phyloP scores from a whole-genome alignment of 2,329 filamentous ascomycete species.

The Stagonosporopsis rhizophila region DNA sequence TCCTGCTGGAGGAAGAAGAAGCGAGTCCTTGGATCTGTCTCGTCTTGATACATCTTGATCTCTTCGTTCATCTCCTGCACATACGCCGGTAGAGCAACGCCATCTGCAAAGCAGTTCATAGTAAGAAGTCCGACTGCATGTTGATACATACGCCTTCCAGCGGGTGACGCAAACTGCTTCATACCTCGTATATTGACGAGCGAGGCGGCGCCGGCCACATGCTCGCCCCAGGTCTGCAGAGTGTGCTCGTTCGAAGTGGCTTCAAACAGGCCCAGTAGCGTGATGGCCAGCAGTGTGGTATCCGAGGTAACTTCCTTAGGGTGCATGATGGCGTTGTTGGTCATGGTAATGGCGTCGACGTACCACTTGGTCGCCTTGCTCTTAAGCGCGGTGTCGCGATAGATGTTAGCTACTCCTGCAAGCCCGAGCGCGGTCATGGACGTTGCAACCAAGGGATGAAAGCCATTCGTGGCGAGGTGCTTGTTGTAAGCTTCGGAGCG shows the following conservation, averaged over 20 bases:
- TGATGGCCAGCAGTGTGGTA: slow-evolving; percentile 42
- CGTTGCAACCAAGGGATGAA: slow-evolving; percentile 42
- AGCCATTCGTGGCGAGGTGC: slow-evolving; percentile 40
- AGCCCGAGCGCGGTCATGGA: slow-evolving; percentile 47
- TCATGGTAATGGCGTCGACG: slow-evolving; percentile 40
- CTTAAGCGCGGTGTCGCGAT: slow-evolving; percentile 34
- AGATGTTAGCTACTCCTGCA: slow-evolving; percentile 41
- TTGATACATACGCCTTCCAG: slow-evolving; percentile 43
- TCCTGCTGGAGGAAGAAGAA: slow-evolving; percentile 43
- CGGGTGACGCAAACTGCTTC: slow-evolving; percentile 36
- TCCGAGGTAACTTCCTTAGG: slow-evolving; percentile 39
- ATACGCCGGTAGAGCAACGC: slow-evolving; percentile 31
- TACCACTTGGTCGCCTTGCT: slow-evolving; percentile 42
- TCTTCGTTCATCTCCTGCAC: slow-evolving; percentile 37
- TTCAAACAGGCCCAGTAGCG: slow-evolving; percentile 45
- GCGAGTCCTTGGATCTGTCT: slow-evolving; percentile 30
- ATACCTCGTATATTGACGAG: slow-evolving; percentile 43
- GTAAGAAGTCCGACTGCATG: slow-evolving; percentile 38
- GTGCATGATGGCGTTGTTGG: slow-evolving; percentile 39
- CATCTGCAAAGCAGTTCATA: slow-evolving; percentile 40
- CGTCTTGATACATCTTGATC: slow-evolving; percentile 28
- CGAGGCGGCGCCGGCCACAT: slow-evolving; percentile 46
- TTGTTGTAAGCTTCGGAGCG: slow-evolving; percentile 31
- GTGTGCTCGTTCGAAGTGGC: slow-evolving; percentile 41
- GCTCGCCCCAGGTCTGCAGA: slow-evolving; percentile 43